Evolutionary conservation across 768 basidiomycete genomes (phyloP), one percentile per base, ranked within the genome.

Genomic region (Russula virescens): DNA sequence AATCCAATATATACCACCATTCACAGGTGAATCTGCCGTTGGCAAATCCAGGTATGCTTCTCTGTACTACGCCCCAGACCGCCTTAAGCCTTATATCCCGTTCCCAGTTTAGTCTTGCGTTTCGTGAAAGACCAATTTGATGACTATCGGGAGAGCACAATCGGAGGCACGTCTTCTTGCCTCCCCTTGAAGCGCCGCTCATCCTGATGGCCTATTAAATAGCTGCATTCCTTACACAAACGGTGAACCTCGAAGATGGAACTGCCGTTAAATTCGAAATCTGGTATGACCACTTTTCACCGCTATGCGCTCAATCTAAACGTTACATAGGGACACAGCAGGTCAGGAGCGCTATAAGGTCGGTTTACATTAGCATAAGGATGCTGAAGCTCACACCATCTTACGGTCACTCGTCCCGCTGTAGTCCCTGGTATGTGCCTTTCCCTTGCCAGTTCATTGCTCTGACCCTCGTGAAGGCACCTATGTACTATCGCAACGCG

Each of bases 221-320:
- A 93, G 96, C 96, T 63, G 96, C 96, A 40, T 99, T 99, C 81
- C 75, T 99, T 68, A 98, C 97, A n/a, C 96, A 98, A 75, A 97
- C 95, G 3, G 91, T 98, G 35, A 87, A 86, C 14, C 81, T 97
- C 45, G 89, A 94, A 53, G 89, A 94, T 72, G 85, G 87, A 66
- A 90, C 90, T 25, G 87, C 87, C 25, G 91, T 99, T 71, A 98
- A 98, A 81, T 98, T 99, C 72, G 96, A 98, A 79, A 96, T 96
- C 72, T 96, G 94, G 95, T 94, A 71, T 28, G 83, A 31, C 10
- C 21, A 21, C 2, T 13, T 14, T n/a, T 11, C 34, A 31, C 23
- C 56, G 6, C 13, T 28, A 4, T 60, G 28, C 21, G 16, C 16
- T 40, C 26, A 10, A 49, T 31, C 50, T 43, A 45, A 50, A 23